Evolutionary conservation across 257 asterid species (phyloP), one percentile per base, ranked within the genome.

Genomic region (Leptodermis oblonga): DNA sequence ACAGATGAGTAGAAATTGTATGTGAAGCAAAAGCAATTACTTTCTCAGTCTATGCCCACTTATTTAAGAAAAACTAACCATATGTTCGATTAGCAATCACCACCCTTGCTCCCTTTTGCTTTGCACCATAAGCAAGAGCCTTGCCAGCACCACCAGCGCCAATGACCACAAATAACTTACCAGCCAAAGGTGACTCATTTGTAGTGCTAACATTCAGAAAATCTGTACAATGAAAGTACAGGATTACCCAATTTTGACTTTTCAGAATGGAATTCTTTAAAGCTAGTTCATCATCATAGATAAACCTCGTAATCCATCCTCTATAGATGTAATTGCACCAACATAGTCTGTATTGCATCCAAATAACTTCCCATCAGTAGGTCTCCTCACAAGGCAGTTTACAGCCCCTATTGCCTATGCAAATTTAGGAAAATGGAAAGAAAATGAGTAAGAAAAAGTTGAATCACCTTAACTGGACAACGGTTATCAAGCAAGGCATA

Each of bases 141-240:
- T 85, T 91, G 51, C 97, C 97, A n/a, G 97, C 99, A 43, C 99
- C 99, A 30, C 99, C 99, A 66, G 99, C 99, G 52, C 97, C 99
- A 68, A 91, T 85, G 69, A 94, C 93, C 30, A 94, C 84, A 70
- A 94, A 91, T 69, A 91, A 66, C 79, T 87, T 94, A 56, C 96
- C 92, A 28, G 87, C 88, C 81, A 91, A 80, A 48, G 95, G 97
- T 4, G 96, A 94, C 62, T 56, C 73, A 13, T 52, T 70, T 33
- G 81, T 82, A 67, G 52, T 37, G 43, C 76, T 62, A 46, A 67
- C 74, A 70, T 68, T 65, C 12, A 69, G 78, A 10, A 76, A 72
- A 69, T 83, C 97, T 90, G 79, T 43, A 74, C 52, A 69, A 53
- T 68, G 5, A 45, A 73, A 53, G 61, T 56, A 61, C 30, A 31